Base-by-base conservation (phyloP, 2,329 filamentous ascomycete genomes). In the Magnaporthiopsis incrustans region DNA sequence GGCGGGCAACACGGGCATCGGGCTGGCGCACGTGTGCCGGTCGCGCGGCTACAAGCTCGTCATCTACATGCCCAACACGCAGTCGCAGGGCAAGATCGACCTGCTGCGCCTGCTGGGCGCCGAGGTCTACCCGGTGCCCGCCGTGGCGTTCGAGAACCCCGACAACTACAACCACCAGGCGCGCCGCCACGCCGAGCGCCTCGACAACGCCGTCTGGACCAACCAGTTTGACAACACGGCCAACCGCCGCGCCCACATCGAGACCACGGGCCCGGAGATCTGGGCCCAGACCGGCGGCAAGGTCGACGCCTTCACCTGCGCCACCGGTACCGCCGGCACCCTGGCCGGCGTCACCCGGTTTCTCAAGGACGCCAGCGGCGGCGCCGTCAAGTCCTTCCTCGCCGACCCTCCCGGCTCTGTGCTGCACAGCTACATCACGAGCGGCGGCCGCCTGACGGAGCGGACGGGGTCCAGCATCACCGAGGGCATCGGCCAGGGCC, bases 31-130 rank as follows among this genome's bases (percentile, higher is more conserved):
- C 78, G 95, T 99, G 64, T 98, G 95, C 79, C 87, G 94, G 66
- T 91, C 89, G 53, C 89, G 89, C 71, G 95, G 94, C 57, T 98
- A 99, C 83, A 89, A 89, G 75, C 87, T 97, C 62, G 93, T 98
- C 73, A 99, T 99, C 75, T 99, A 98, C 86, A 98, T 99, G 95
- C 95, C 95, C 71, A 90, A 99, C 82, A 98, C 94, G 61, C 95
- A 98, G 79, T 96, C 93, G 26, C 94, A 97, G 79, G 95, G 93
- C 75, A 99, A 99, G 82, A 91, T 99, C 74, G 95, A 98, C 76
- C 84, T 99, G 63, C 81, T 99, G 68, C 85, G 94, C 11, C 82
- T 98, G 50, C 85, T 99, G 12, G 95, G 95, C 68, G 95, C 95
- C 32, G 93, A 98, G 77, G 95, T 99, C 44, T 90, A 96, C 78